A percentile compares a stretch with the other conserved stretches of the same genome.
phyloP scores from a whole-genome alignment of 202 grass and related monocot genomes.

The Carex sylvatica region DNA sequence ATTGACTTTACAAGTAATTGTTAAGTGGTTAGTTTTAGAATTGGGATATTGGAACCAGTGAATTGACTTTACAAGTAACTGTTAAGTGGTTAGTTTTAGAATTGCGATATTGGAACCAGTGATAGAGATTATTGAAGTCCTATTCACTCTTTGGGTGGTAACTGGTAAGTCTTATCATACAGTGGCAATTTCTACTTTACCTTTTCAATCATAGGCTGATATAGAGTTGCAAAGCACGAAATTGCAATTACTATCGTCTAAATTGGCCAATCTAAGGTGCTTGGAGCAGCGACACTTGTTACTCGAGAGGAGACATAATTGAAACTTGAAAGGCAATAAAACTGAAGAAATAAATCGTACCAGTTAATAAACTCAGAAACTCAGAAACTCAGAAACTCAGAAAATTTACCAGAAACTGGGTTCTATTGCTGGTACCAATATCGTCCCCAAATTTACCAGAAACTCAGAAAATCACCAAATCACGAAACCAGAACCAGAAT shows the following conservation, averaged over 20 bases:
- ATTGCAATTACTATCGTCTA: constrained; percentile 49
- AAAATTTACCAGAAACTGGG: no score
- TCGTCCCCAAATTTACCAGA: no score
- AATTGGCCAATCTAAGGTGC: constrained; percentile 37
- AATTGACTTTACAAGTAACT: no score
- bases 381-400: no score
- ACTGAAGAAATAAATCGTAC: no score
- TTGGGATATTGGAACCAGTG: no score
- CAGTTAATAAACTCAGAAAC: no score
- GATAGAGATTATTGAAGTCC: neutral
- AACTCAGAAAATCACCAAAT: no score
- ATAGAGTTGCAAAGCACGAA: constrained; percentile 61
- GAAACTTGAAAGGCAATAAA: no score
- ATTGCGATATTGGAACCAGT: neutral
- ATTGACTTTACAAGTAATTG: neutral
- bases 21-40: no score
- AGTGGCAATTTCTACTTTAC: neutral
- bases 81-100: neutral
- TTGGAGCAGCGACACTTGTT: constrained; percentile 60
- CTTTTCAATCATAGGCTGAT: constrained; percentile 23
- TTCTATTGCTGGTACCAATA: no score
- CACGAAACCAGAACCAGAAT: no score
- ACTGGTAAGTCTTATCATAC: neutral
- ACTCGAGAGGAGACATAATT: constrained; percentile 49
- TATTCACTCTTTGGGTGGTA: neutral